Base-by-base conservation (phyloP, 2,329 filamentous ascomycete species). In the Fonsecaea pedrosoi region DNA sequence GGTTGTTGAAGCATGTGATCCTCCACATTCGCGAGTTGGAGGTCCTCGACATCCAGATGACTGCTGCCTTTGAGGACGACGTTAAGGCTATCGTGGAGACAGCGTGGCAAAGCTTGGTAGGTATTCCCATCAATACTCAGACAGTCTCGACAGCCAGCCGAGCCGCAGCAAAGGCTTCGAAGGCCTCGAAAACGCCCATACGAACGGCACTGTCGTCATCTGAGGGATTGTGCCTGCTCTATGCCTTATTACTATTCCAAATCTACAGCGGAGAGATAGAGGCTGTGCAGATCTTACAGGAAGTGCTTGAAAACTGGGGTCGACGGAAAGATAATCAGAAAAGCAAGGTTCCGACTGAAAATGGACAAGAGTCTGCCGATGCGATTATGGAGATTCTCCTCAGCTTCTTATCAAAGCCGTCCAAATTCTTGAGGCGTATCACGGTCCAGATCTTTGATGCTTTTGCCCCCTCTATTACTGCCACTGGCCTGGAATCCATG, bases 211-310 rank as follows among this genome's bases (percentile, higher is more conserved):
- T 75, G 74, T 82, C 76, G 65, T 78, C 77, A 68, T 82, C 82
- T 15, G 87, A 88, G 67, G 91, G 91, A 0, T 85, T 97, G 65
- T 89, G 90, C 21, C 84, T 97, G 40, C 85, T 98, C 1, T 92
- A 96, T 76, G 89, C 92, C 0, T 85, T 97, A 60, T 90, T 92
- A 0, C 86, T 97, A 13, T 84, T 98, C 63, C 92, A 97, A 77
- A 85, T 97, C 8, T 97, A 97, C 80, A 94, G 94, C 74, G 92
- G 92, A 30, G 93, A 97, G 66, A 84, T 90, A 0, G 95, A 98
- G 75, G 92, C 93, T 0, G 86, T 97, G 25, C 89, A 90, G 57
- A 89, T 95, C 68, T 82, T 97, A 8, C 87, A 91, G 62, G 94
- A 97, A 72, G 83, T 97, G n/a, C 86, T 71, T 83, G 90, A 66